phyloP scores from a whole-genome alignment of 495 filamentous ascomycete species.

The Penicillium waksmanii region DNA sequence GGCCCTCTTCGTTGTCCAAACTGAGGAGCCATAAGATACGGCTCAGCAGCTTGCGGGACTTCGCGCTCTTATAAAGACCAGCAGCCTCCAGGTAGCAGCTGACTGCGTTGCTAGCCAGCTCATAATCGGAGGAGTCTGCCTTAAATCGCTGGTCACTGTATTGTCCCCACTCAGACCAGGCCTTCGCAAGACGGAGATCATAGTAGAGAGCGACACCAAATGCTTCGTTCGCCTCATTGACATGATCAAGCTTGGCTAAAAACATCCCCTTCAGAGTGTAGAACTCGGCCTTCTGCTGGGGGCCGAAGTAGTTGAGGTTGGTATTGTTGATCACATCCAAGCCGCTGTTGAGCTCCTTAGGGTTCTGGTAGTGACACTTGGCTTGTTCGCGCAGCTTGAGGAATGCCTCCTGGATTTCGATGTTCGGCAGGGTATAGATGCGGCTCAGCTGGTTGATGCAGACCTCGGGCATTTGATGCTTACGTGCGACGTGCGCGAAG shows the following conservation, averaged over 20 bases:
- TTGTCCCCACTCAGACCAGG: constrained; percentile 99
- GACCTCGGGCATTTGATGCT: constrained; percentile 94
- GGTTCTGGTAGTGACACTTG: constrained; percentile 97
- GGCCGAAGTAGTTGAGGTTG: constrained; percentile 96
- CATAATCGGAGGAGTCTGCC: constrained; percentile 76
- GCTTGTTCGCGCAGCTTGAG: constrained; percentile 96
- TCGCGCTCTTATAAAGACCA: constrained; percentile 92
- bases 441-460: constrained; percentile 96
- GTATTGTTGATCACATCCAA: constrained; percentile 99
- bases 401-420: constrained; percentile 99
- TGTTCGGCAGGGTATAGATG: constrained; percentile 98
- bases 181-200: constrained; percentile 92
- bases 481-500: constrained; percentile 96
- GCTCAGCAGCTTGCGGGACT: constrained; percentile 93
- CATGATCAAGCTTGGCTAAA: constrained; percentile 85
- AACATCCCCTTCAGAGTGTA: constrained; percentile 99
- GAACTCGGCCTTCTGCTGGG: constrained; percentile 97
- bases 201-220: constrained; percentile 94
- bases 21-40: constrained; percentile 96
- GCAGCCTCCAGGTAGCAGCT: constrained; percentile 97
- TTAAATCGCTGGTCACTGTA: constrained; percentile 97
- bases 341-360: constrained; percentile 84
- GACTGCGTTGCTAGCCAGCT: constrained; percentile 83
- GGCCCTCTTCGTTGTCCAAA: constrained; percentile 83
- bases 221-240: constrained; percentile 87